Percentiles rank a stretch among this genome's conserved stretches.
Conservation (phyloP, 768 basidiomycete genomes). For the Mycena belliarum region DNA sequence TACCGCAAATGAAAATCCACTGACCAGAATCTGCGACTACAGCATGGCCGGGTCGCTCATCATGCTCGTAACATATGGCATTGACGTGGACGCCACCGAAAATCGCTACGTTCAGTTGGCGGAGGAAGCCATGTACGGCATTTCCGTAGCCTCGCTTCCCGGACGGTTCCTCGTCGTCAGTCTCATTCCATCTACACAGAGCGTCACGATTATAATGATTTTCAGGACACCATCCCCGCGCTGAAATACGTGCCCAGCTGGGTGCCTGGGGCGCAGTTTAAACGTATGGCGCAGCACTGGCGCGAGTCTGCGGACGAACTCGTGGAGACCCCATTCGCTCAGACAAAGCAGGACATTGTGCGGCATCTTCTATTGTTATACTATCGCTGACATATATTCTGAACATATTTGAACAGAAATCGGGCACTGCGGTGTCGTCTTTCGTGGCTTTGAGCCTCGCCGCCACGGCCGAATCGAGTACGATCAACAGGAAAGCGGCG, state of each 20-base stretch:
- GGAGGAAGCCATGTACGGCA: slow-evolving; percentile 27
- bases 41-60: slow-evolving; percentile 29
- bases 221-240: slow-evolving; percentile 5
- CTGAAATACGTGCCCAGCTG: slow-evolving; percentile 35
- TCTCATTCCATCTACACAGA: neutral
- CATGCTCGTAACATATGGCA: slow-evolving; percentile 29
- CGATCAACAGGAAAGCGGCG: too few relatives aligned
- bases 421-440: neutral
- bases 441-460: slow-evolving; percentile 10
- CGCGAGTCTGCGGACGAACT: slow-evolving; percentile 33
- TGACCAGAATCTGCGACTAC: too few relatives aligned
- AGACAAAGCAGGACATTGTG: slow-evolving; percentile 37
- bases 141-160: slow-evolving; percentile 25
- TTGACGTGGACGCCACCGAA: slow-evolving; percentile 22
- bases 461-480: too few relatives aligned
- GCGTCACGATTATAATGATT: neutral
- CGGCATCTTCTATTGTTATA: neutral
- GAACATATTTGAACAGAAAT: neutral
- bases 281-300: slow-evolving; percentile 37
- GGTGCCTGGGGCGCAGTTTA: slow-evolving; percentile 48
- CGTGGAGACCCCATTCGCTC: slow-evolving; percentile 39
- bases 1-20: neutral
- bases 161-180: slow-evolving; percentile 34
- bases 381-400: too few relatives aligned
- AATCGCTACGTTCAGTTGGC: slow-evolving; percentile 30